Base-by-base conservation (phyloP, 306 rosid genomes). In the Corylus americana region DNA sequence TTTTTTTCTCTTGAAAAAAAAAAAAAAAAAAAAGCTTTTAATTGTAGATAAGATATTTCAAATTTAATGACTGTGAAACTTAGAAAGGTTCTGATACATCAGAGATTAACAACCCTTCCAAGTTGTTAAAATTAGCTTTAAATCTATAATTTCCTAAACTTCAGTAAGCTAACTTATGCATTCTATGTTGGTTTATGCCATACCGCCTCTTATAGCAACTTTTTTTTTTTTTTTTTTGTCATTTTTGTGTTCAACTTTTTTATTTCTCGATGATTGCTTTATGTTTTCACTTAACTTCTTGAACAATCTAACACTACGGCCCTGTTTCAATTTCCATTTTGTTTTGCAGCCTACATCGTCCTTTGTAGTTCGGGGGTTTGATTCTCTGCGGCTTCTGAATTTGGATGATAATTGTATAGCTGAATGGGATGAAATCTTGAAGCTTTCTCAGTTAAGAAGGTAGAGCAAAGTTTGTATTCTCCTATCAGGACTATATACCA, bases 381-480 rank as follows among this genome's bases (percentile, higher is more conserved):
- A 89, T 80, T 77, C 86, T 84, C 73, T 95, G 81, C 93, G 87
- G 79, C 88, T 95, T 84, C 83, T 95, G 89, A 95, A 95, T 93
- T 84, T 95, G 90, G 98, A 95, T 70, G 88, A 90, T 80, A 95
- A 95, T 76, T 83, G 86, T 82, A 84, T 93, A 78, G 86, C 86
- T 68, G 97, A 93, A 69, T 95, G 99, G 98, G 85, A 80, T 57
- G 98, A 93, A 89, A 78, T 93, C 59, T 66, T 88, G 85, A 95
- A 91, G 89, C 94, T 93, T 75, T 88, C 95, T 79, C 92, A 82
- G 74, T 89, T 93, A 82, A 88, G 81, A 89, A 84, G 98, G 98
- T 95, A 72, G 59, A 14, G 83, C 14, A 50, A 81, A 55, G 57
- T 47, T 76, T 45, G 59, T 73, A 22, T 72, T 73, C 64, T 55